Evolutionary conservation across 2,329 filamentous ascomycete species (phyloP), one percentile per base, ranked within the genome.

Genomic region (Alternaria infectoria): DNA sequence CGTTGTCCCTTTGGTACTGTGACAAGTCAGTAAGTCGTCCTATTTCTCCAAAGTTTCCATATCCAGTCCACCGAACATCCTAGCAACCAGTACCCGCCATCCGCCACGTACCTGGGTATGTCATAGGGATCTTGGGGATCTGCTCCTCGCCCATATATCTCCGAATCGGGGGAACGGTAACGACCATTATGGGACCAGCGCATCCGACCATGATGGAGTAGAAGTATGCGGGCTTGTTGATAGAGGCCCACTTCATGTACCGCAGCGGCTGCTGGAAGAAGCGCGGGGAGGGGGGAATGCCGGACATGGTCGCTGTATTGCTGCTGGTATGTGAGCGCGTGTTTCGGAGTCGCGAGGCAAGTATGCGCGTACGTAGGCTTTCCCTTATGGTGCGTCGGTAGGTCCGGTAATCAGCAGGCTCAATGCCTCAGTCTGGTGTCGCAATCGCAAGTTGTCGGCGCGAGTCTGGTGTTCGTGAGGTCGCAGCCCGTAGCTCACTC

Each of bases 171-270:
- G 94, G 93, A 1, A 93, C 90, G 60, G 87, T 85, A 63, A 91
- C 80, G 67, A 97, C 83, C 61, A 88, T 83, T 61, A 91, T 81
- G 36, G 95, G 96, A 11, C 93, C 93, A 59, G 88, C 75, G 68
- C 82, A 84, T 72, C 92, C 95, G 70, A 98, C 83, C 62, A 92
- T 78, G 75, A 93, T 84, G 74, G 92, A 93, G 87, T 89, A 98
- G 86, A 97, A 97, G 84, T 93, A 91, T 63, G 93, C 93, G 55
- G 96, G 96, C 81, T 91, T 92, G 82, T 96, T 91, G 83, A 93
- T 90, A 54, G 92, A 87, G 57, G 93, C 90, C 93, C 94, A 98
- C 82, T 90, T 90, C 76, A 92, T 83, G 89, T 97, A 98, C 74
- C 89, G 89, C 79, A 96, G 77, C 69, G 96, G 96, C 63, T 88